A percentile compares a stretch with the other conserved stretches of the same genome.
Evolutionary conservation across 2,329 filamentous ascomycete genomes (phyloP).

Genomic region (Alternaria triticina): DNA sequence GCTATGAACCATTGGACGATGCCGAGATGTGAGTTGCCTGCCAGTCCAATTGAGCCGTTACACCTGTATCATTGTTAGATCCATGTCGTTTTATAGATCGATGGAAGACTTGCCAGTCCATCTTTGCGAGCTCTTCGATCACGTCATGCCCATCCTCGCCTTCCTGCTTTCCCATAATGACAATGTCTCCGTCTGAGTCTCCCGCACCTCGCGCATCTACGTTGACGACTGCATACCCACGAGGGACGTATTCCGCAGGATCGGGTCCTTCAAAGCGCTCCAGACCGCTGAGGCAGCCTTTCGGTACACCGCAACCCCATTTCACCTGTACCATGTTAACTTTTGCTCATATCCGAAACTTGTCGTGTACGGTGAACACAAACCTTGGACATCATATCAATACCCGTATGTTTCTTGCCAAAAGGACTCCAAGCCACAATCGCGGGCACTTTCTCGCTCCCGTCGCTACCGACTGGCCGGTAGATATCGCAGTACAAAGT

Average conservation of each 20-base stretch:
- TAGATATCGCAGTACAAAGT: conserved; percentile 17
- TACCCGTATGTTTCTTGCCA: conserved; percentile 44
- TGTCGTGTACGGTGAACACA: background rate
- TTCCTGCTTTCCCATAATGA: conserved; percentile 24
- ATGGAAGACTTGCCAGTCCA: conserved; percentile 13
- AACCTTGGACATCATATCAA: conserved; percentile 11
- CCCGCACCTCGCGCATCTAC: conserved; percentile 36
- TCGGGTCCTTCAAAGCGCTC: conserved; percentile 54
- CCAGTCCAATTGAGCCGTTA: conserved; percentile 47
- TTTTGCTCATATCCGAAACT: background rate
- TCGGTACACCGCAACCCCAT: conserved; percentile 9
- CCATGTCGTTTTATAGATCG: too few species aligned
- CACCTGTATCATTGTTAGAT: background rate
- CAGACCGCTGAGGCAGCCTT: conserved; percentile 16
- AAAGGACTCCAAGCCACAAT: conserved; percentile 54
- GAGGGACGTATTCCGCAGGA: conserved; percentile 42
- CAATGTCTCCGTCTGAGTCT: conserved; percentile 39
- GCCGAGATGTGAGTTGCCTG: conserved; percentile 55
- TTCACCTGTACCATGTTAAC: background rate
- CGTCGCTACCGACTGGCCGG: conserved; percentile 23
- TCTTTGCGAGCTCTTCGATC: conserved; percentile 50
- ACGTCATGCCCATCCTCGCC: conserved; percentile 55
- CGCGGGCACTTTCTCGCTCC: conserved; percentile 45
- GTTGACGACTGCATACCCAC: conserved; percentile 42
- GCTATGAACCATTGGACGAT: conserved; percentile 51